These are phyloP conservation scores for Hypericum perforatum DNA, from an alignment of 345 rosid genomes.

Conservation along the genomic window DNA sequence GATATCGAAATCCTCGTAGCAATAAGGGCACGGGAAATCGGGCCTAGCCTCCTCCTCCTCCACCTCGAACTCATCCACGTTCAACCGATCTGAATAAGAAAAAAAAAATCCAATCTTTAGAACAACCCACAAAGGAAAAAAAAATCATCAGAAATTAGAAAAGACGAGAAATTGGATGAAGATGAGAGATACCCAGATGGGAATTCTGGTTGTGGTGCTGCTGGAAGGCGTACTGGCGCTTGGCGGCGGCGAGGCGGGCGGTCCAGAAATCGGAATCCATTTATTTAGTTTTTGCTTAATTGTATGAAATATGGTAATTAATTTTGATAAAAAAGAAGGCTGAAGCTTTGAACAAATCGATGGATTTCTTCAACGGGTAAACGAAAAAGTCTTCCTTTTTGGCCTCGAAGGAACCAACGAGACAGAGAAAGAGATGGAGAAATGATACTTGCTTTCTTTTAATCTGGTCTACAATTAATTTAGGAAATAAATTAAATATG, in stretches of 20 bases:
- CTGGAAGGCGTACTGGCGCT: slow-evolving; percentile 35
- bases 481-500: too few species aligned
- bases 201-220: slow-evolving; percentile 40
- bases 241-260: slow-evolving; percentile 48
- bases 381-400: too few species aligned
- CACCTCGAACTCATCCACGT: slow-evolving; percentile 48
- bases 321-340: too few species aligned
- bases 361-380: too few species aligned
- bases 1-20: slow-evolving; percentile 52
- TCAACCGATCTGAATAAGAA: slow-evolving; percentile 33
- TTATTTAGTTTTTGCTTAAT: not conserved
- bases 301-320: too few species aligned
- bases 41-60: slow-evolving; percentile 31
- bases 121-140: not conserved
- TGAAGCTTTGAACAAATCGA: too few species aligned
- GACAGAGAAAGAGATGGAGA: too few species aligned
- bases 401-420: too few species aligned
- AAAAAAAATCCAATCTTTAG: not conserved
- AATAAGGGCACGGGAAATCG: slow-evolving; percentile 50
- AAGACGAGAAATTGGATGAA: not conserved
- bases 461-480: too few species aligned
- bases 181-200: slow-evolving; percentile 24
- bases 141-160: not conserved
- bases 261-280: slow-evolving; percentile 62
- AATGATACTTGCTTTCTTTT: too few species aligned